Percentiles rank a stretch among this genome's conserved stretches.
Evolutionary conservation across 257 asterid genomes (phyloP).

Genomic region (Penstemon newberryi): DNA sequence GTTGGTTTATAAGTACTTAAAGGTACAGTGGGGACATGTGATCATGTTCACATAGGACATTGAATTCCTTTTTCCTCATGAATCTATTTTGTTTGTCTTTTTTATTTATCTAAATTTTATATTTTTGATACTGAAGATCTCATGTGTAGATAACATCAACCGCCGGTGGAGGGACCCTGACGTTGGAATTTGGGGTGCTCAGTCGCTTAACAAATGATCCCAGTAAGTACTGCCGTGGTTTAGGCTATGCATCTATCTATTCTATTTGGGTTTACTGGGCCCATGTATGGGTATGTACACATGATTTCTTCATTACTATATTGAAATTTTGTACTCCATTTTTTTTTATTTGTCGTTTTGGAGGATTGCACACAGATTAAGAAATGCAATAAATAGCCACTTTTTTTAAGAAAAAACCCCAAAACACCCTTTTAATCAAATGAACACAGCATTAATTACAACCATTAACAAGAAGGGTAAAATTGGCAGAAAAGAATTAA

Average conservation of each 20-base stretch:
- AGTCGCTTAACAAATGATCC: constrained; percentile 94
- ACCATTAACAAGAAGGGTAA: too few species aligned
- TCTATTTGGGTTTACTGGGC: too few species aligned
- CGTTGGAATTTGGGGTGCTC: constrained; percentile 94
- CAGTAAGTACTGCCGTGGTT: constrained; percentile 42
- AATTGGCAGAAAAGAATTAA: too few species aligned
- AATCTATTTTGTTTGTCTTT: constrained; percentile 1
- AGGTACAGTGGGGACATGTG: background rate
- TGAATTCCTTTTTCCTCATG: constrained; percentile 1
- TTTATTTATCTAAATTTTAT: background rate
- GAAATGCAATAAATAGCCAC: too few species aligned
- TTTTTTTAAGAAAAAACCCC: too few species aligned
- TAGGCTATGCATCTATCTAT: too few species aligned
- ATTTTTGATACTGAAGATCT: constrained; percentile 27
- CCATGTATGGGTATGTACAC: background rate
- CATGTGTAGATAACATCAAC: constrained; percentile 84
- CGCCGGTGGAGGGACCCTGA: constrained; percentile 99
- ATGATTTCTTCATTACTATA: background rate
- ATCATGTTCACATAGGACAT: constrained; percentile 1
- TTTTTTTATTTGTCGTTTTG: too few species aligned
- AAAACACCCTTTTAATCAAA: too few species aligned
- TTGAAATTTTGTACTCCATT: background rate
- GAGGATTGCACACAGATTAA: too few species aligned
- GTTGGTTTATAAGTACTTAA: background rate
- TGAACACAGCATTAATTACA: too few species aligned